A percentile compares a stretch with the other conserved stretches of the same genome.
These are phyloP conservation scores for Penicillium olsonii DNA, from an alignment of 2,329 filamentous ascomycete species.

Conservation along the genomic window DNA sequence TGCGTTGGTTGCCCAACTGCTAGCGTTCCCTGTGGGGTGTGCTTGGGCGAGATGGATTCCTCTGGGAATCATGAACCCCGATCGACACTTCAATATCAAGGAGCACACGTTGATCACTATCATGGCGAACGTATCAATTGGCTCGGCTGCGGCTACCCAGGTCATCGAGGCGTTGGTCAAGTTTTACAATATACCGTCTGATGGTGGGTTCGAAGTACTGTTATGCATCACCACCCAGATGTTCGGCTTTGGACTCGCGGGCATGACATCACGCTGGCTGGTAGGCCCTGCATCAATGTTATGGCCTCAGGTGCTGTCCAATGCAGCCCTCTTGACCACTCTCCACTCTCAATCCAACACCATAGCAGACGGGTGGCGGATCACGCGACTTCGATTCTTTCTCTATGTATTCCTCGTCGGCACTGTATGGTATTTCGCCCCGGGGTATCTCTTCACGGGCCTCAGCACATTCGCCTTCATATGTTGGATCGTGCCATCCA, in stretches of 20 bases:
- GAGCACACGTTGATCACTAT: conserved; percentile 49
- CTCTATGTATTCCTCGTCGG: conserved; percentile 35
- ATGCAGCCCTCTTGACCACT: conserved; percentile 49
- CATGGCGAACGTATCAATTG: conserved; percentile 51
- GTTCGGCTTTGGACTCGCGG: conserved; percentile 66
- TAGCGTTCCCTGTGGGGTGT: conserved; percentile 48
- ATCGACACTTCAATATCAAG: conserved; percentile 42
- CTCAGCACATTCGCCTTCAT: conserved; percentile 70
- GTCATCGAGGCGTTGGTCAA: conserved; percentile 42
- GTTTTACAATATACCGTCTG: conserved; percentile 60
- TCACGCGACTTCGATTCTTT: conserved; percentile 42
- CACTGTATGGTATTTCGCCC: conserved; percentile 45
- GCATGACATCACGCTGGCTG: conserved; percentile 61
- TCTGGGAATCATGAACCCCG: conserved; percentile 46
- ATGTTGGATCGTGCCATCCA: conserved; percentile 71
- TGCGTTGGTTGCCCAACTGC: conserved; percentile 43
- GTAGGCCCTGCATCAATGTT: conserved; percentile 63
- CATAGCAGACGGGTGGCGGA: conserved; percentile 45
- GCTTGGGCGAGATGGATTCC: conserved; percentile 41
- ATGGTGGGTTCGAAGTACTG: conserved; percentile 62
- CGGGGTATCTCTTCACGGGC: conserved; percentile 68
- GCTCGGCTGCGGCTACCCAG: conserved; percentile 44
- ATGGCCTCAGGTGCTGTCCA: conserved; percentile 60
- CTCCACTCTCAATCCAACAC: conserved; percentile 36
- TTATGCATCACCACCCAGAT: conserved; percentile 63